Evolutionary conservation across 108 stramenopile species (phyloP).

Genomic region (Epithemia pelagica): DNA sequence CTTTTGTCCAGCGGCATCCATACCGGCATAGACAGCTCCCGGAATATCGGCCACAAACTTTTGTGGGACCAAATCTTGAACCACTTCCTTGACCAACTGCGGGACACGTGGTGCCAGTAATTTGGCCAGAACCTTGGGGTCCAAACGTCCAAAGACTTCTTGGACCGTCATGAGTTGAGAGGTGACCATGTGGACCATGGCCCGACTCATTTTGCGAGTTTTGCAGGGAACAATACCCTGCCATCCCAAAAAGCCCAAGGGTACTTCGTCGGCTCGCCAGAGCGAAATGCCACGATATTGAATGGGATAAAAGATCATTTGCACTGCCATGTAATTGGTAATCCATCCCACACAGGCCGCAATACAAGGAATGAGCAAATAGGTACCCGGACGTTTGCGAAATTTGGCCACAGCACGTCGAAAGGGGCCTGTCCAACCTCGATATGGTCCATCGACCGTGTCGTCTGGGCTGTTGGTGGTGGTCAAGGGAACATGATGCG

Average conservation of each 20-base stretch:
- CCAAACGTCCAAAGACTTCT: conserved; percentile 70
- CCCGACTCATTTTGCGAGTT: conserved; percentile 67
- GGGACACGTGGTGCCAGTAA: conserved; percentile 68
- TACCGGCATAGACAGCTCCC: conserved; percentile 8
- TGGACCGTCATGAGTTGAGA: conserved; percentile 67
- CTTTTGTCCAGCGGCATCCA: conserved; percentile 17
- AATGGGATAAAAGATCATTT: conserved; percentile 76
- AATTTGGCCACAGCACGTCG: conserved; percentile 6
- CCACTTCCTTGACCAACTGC: conserved; percentile 45
- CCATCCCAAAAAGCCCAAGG: conserved; percentile 79
- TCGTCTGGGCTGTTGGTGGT: neutral
- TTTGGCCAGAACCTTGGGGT: conserved; percentile 51
- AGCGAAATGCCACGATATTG: conserved; percentile 74
- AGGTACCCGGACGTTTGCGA: conserved; percentile 29
- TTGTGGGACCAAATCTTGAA: conserved; percentile 38
- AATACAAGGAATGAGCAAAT: conserved; percentile 77
- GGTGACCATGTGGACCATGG: conserved; percentile 85
- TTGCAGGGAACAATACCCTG: conserved; percentile 89
- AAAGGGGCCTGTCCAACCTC: conserved; percentile 7
- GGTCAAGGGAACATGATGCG: neutral
- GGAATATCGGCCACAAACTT: neutral
- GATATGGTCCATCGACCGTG: neutral
- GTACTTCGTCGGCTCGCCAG: conserved; percentile 46
- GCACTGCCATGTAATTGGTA: conserved; percentile 86
- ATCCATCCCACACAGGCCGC: conserved; percentile 93